Percentiles rank a stretch among this genome's conserved stretches.
These are phyloP conservation scores for Rhizoclosmatium globosum DNA, from an alignment of 192 early-diverging fungal species.

Conservation along the genomic window DNA sequence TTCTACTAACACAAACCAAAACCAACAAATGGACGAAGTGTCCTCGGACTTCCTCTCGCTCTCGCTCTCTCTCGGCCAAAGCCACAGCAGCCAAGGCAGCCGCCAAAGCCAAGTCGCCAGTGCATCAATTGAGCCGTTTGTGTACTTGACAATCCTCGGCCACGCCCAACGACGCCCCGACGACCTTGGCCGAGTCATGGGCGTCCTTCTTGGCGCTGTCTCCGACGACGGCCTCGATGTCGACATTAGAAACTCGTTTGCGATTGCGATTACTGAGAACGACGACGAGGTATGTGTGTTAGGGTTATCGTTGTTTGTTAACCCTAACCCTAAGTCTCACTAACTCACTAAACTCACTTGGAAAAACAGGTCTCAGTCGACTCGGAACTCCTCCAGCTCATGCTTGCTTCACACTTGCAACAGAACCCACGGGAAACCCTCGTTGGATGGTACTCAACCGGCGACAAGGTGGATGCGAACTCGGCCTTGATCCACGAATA, in stretches of 20 bases:
- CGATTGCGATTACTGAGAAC: constrained; percentile 81
- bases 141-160: constrained; percentile 92
- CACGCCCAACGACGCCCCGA: constrained; percentile 89
- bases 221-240: constrained; percentile 88
- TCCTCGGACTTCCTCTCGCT: background rate
- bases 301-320: background rate
- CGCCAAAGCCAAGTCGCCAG: background rate
- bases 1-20: background rate
- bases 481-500: constrained; percentile 56
- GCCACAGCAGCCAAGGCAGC: no score
- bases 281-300: constrained; percentile 69
- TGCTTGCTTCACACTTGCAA: constrained; percentile 88
- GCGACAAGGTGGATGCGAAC: constrained; percentile 58
- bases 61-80: background rate
- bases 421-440: constrained; percentile 90
- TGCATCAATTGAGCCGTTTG: constrained; percentile 77
- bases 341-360: background rate
- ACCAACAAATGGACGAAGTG: background rate
- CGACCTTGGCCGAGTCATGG: constrained; percentile 84
- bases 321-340: background rate
- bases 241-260: constrained; percentile 89
- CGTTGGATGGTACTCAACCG: constrained; percentile 94
- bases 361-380: constrained; percentile 77
- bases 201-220: constrained; percentile 88
- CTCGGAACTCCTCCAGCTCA: constrained; percentile 85